These are phyloP conservation scores for Diplodia scrobiculata DNA, from an alignment of 2,329 filamentous ascomycete species.

Conservation along the genomic window DNA sequence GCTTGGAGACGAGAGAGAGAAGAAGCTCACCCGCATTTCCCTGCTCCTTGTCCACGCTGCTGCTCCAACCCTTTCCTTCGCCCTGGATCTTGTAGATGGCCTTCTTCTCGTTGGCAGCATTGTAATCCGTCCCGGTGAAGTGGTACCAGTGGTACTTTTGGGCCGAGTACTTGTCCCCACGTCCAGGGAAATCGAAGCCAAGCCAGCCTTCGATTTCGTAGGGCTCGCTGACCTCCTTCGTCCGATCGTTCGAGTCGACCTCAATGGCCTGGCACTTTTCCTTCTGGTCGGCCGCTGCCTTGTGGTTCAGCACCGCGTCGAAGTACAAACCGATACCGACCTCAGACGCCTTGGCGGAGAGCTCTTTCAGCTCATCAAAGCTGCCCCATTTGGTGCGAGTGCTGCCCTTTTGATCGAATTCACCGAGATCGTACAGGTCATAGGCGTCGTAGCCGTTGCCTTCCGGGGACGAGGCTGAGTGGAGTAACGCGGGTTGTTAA, in stretches of 20 bases:
- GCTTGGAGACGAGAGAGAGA: background rate
- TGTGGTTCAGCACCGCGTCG: slow-evolving; percentile 74
- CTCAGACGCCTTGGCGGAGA: slow-evolving; percentile 56
- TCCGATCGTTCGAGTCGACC: slow-evolving; percentile 63
- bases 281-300: slow-evolving; percentile 66
- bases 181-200: slow-evolving; percentile 65
- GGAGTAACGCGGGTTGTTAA: background rate
- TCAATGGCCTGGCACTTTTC: slow-evolving; percentile 65
- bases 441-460: slow-evolving; percentile 67
- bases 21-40: slow-evolving; percentile 56
- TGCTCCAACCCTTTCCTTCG: slow-evolving; percentile 65
- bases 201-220: slow-evolving; percentile 70
- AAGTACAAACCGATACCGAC: slow-evolving; percentile 63
- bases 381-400: slow-evolving; percentile 69
- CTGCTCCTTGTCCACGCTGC: slow-evolving; percentile 62
- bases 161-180: slow-evolving; percentile 61
- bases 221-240: slow-evolving; percentile 56
- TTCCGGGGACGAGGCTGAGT: slow-evolving; percentile 55
- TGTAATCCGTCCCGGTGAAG: slow-evolving; percentile 69
- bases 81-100: slow-evolving; percentile 68
- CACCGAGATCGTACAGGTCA: slow-evolving; percentile 68
- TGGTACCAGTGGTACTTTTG: slow-evolving; percentile 68
- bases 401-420: slow-evolving; percentile 70
- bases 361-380: slow-evolving; percentile 60
- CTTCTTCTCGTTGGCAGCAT: slow-evolving; percentile 58